Percentiles rank a stretch among this genome's conserved stretches.
phyloP scores from a whole-genome alignment of 1,139 yeast genomes.

The Blastobotrys petasosporus region DNA sequence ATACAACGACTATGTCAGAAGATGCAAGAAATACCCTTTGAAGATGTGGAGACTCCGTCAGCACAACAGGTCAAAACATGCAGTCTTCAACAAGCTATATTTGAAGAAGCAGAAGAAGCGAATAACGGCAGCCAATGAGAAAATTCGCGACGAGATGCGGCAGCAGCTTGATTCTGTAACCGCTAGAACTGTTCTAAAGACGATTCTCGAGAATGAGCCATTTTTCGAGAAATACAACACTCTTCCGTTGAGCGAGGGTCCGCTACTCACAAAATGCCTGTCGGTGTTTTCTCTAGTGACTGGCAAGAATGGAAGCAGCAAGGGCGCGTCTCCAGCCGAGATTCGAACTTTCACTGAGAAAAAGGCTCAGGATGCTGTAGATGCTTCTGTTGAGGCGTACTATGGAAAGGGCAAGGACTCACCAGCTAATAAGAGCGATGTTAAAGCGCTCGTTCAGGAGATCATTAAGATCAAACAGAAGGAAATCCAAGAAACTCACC shows the following conservation, averaged over 20 bases:
- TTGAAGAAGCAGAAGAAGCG: conserved; percentile 15
- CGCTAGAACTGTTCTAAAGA: conserved; percentile 40
- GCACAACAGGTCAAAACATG: conserved; percentile 36
- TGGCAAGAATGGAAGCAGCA: conserved; percentile 17
- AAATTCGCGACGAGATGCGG: conserved; percentile 34
- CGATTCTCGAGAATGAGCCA: conserved; percentile 34
- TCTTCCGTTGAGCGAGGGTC: conserved; percentile 21
- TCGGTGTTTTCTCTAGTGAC: conserved; percentile 26
- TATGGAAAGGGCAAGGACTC: conserved; percentile 14
- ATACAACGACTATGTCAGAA: conserved; percentile 67
- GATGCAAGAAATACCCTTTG: conserved; percentile 53
- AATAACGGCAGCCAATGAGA: conserved; percentile 26
- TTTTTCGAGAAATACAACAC: conserved; percentile 27
- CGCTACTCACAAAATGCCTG: conserved; percentile 22
- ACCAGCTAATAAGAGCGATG: conserved; percentile 31
- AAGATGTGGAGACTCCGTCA: conserved; percentile 52
- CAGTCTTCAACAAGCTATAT: conserved; percentile 17
- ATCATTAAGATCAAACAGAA: conserved; percentile 48
- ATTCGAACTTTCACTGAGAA: conserved; percentile 7
- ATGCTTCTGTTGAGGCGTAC: conserved; percentile 11
- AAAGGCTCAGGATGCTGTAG: conserved; percentile 7
- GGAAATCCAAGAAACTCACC: conserved; percentile 40
- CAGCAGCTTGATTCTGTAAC: conserved; percentile 25
- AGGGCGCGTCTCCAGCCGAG: conserved; percentile 10
- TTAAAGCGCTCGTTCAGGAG: conserved; percentile 52